Conservation (phyloP, 768 basidiomycete species). For the Mycena epipterygia region DNA sequence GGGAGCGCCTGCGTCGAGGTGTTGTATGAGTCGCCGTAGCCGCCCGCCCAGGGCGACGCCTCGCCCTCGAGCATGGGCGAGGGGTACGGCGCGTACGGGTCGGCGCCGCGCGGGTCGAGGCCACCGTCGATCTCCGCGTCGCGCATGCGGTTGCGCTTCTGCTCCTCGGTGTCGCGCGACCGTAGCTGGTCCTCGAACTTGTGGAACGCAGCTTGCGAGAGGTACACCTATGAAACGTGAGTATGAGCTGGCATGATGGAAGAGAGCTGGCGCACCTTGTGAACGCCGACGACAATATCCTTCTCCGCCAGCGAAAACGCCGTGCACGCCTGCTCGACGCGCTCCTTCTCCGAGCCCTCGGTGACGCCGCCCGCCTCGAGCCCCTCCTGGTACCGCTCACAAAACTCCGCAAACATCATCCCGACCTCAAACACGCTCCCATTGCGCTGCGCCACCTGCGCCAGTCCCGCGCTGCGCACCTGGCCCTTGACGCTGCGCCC, state of each 20-base stretch:
- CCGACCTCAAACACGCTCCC: conserved; percentile 83
- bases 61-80: conserved; percentile 59
- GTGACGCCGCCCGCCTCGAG: conserved; percentile 67
- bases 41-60: conserved; percentile 40
- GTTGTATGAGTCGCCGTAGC: conserved; percentile 49
- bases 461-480: conserved; percentile 83
- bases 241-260: neutral
- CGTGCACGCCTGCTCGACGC: conserved; percentile 69
- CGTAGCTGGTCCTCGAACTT: conserved; percentile 90
- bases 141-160: conserved; percentile 82
- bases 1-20: conserved; percentile 82
- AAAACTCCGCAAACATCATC: conserved; percentile 90
- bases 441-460: conserved; percentile 80
- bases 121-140: conserved; percentile 83
- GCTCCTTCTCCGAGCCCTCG: conserved; percentile 73
- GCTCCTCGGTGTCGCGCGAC: conserved; percentile 86
- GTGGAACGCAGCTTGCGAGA: conserved; percentile 90
- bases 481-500: conserved; percentile 93
- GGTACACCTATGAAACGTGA: conserved; percentile 74
- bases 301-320: conserved; percentile 71
- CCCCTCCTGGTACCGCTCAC: conserved; percentile 82
- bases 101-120: conserved; percentile 67
- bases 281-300: conserved; percentile 86
- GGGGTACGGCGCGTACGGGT: conserved; percentile 86
- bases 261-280: conserved; percentile 70